Evolutionary conservation across 1,284 basidiomycete species (phyloP), one percentile per base, ranked within the genome.

Genomic region (Mycosarcoma maydis): DNA sequence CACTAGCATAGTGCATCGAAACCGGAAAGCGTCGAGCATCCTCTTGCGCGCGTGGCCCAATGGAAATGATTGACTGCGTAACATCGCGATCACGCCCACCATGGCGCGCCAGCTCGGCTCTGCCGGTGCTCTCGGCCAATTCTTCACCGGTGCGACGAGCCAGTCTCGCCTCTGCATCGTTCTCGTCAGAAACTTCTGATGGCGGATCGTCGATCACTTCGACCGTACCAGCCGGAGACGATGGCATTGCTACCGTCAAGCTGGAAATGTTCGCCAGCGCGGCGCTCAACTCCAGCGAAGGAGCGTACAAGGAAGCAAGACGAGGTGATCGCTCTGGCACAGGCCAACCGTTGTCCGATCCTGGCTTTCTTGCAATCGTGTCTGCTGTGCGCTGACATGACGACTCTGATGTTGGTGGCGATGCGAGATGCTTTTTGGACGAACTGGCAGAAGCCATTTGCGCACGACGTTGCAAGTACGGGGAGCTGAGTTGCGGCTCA

Each of bases 1-100:
- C 73, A 27, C 73, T 74, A 1, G 72, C 64, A 32, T 76, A 75
- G 46, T 76, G 73, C 71, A 73, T 77, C 44, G 73, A 76, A 14
- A 77, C 62, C 4, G 75, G 75, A 37, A 77, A 77, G 19, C 75
- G 61, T 1, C 64, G 47, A 11, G 71, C 71, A 40, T 76, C 73
- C 8, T 67, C 64, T 10, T 48, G 40, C n/a, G 58, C 59, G 3
- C 65, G 53, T 27, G 58, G 65, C 7, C 65, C 58, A 26, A 68
- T 68, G 41, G 64, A 67, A 24, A 67, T 53, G 41, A 67, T 48
- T 7, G 64, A 67, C 13, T 53, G 33, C 14, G 52, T 55, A 19
- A 61, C 64, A 20, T 44, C 45, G 13, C 30, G 40, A 26, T 51
- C 53, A 20, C 34, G 60, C 3, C 17, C 39, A 20, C 19, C 4